Base-by-base conservation (phyloP, 2,329 filamentous ascomycete genomes). In the Calonectria leucothoes region DNA sequence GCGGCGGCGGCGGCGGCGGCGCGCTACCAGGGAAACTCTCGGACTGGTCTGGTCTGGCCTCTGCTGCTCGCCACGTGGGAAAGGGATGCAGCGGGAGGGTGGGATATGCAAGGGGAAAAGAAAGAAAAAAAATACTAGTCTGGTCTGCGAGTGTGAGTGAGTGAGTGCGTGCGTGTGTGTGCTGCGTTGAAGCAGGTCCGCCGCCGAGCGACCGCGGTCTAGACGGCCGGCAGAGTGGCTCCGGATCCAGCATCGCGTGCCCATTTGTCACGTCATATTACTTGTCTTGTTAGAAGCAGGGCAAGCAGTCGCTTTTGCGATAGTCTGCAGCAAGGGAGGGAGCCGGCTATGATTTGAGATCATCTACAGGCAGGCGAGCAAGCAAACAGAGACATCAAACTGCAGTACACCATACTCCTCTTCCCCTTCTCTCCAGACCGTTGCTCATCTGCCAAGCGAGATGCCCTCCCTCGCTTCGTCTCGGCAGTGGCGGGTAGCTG, bases 41-140 rank as follows among this genome's bases (percentile, higher is more conserved):
- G 37, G 59, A 45, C 71, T 63, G 42, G 59, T 42, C 71, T 63
- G 42, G 59, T 42, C 67, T 27, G 42, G 45, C 31, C 71, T 57
- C 52, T 57, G n/a, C 17, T 63, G 42, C 64, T 42, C 69, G 75
- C 78, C 78, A 79, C 78, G 78, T 79, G 76, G 77, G 66, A 23
- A 23, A 68, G 70, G 63, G 64, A 66, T 74, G 57, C 51, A 66
- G 68, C 68, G 68, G 73, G 49, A 68, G 49, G 49, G 37, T 37
- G 27, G 73, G 67, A 49, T 72, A 77, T 77, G 76, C 76, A 80
- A 71, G 76, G 78, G 75, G 51, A 70, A 64, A 42, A 29, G 29
- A 15, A 25, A 27, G 15, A 23, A 12, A 35, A 35, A 52, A 52
- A 10, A 20, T 6, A 45, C 17, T 17, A 42, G 39, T 17, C n/a